Base-by-base conservation (phyloP, 2,329 filamentous ascomycete species). In the Epichloe sibirici region DNA sequence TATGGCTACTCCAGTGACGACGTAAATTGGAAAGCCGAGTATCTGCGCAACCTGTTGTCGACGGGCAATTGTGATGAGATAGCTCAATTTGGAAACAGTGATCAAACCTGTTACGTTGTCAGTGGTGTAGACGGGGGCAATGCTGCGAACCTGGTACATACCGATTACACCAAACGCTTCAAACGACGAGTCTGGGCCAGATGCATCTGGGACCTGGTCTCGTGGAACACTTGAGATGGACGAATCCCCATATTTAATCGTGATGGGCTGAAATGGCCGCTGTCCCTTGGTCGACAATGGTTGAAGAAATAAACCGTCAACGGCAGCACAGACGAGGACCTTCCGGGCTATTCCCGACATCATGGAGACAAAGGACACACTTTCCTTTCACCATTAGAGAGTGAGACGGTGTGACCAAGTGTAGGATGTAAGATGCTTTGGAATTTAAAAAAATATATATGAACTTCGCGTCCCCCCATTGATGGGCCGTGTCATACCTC, bases 31-130 rank as follows among this genome's bases (percentile, higher is more conserved):
- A 52, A 80, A 83, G 5, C 88, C 89, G 57, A 84, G 82, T 48
- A 97, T 82, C 57, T 90, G 85, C 3, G 93, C 93, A 48, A 97
- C 90, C 66, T 95, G 88, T 62, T 94, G 81, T 46, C 91, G 86
- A 53, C 83, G 81, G 23, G 85, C 90, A 61, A 98, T 94, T 11
- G 88, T 85, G 53, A 98, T 79, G 6, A 98, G 78, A 68, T 91
- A 97, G 57, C 83, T 87, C 31, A 84, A 79, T 39, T 83, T 86
- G 23, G 90, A 87, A 55, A 97, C 80, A 38, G 83, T 88, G 45
- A 98, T 78, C 1, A 98, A 72, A 23, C 93, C 91, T 97, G 57
- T 38, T 4, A 31, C n/a, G 44, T 39, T 56, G 49, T 51, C 43
- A 45, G 43, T 47, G n/a, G 35, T 15, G n/a, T 13, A 15, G 5